Base-by-base conservation (phyloP, 305 asterid species). In the Fraxinus latifolia region DNA sequence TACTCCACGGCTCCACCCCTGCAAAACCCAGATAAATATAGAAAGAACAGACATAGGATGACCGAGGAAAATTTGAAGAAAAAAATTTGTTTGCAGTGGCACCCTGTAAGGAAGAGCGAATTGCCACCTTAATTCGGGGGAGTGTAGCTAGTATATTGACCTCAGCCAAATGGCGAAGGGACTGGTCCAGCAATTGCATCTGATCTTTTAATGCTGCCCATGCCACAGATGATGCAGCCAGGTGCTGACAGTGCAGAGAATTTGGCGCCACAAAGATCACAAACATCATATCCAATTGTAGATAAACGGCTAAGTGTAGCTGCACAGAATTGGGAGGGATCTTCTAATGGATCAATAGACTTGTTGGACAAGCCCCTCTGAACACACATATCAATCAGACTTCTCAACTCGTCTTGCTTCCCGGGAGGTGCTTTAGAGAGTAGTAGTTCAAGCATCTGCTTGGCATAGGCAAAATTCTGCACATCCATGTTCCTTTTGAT, bases 131-230 rank as follows among this genome's bases (percentile, higher is more conserved):
- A 17, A 79, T 71, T 75, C 70, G n/a, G 50, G 23, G 25, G 36
- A 19, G 62, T 34, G 47, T 79, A 12, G 65, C 74, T 62, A 62
- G 71, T 14, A 39, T 7, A 60, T 72, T 67, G 39, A 79, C 65
- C 82, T 92, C 91, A 96, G 85, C 98, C 97, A 79, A 96, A 96
- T 3, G 99, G 99, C 0, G 99, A 90, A 85, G 99, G 97, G 79
- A 94, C 94, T 7, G 99, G 98, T 65, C 90, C 97, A 4, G 94
- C 94, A 83, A 94, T 92, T 25, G 97, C 95, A 86, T 96, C 99
- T 1, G 99, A 96, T 85, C 99, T 92, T 87, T 92, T 95, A 81
- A 96, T 96, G 90, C 99, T 95, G 77, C 99, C 99, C 99, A 96
- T 96, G 79, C 99, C 99, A 86, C 99, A 96, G 58, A 96, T 94